Conservation (phyloP, 148 eudicot genomes). For the Camellia japonica region DNA sequence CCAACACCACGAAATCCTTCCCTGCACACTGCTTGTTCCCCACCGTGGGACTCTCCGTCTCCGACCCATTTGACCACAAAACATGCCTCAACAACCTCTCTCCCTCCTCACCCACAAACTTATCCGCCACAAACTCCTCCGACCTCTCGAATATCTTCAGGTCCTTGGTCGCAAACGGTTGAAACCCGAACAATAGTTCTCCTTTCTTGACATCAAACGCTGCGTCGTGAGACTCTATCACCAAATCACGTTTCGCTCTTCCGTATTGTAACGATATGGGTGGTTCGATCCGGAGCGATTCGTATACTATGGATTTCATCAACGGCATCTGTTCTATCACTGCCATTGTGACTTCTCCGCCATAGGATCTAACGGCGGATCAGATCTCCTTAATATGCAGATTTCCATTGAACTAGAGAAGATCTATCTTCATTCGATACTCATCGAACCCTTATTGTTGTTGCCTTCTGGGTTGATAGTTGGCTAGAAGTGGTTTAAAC, state of each 20-base stretch:
- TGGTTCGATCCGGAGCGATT: conserved; percentile 65
- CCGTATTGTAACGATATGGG: conserved; percentile 69
- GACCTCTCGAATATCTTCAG: conserved; percentile 59
- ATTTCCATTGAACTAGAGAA: too few relatives aligned
- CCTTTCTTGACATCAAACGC: conserved; percentile 61
- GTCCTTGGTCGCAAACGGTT: conserved; percentile 73
- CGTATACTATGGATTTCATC: conserved; percentile 74
- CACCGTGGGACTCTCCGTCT: conserved; percentile 45
- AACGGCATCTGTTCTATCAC: conserved; percentile 69
- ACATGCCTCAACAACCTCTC: conserved; percentile 60
- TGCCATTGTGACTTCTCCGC: conserved; percentile 53
- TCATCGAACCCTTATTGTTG: too few relatives aligned
- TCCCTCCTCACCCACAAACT: conserved; percentile 66
- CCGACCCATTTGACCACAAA: conserved; percentile 80
- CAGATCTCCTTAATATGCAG: conserved; percentile 40
- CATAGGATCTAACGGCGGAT: conserved; percentile 42
- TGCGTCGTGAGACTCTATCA: conserved; percentile 63
- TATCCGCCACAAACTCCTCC: conserved; percentile 66
- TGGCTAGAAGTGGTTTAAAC: too few relatives aligned
- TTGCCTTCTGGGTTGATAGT: too few relatives aligned
- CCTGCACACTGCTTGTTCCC: conserved; percentile 76
- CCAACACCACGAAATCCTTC: conserved; percentile 72
- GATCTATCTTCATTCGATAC: too few relatives aligned
- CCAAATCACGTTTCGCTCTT: conserved; percentile 45
- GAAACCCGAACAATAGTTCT: conserved; percentile 68